Evolutionary conservation across 2,329 filamentous ascomycete species (phyloP), one percentile per base, ranked within the genome.

Genomic region (Fusarium fracticaudum): DNA sequence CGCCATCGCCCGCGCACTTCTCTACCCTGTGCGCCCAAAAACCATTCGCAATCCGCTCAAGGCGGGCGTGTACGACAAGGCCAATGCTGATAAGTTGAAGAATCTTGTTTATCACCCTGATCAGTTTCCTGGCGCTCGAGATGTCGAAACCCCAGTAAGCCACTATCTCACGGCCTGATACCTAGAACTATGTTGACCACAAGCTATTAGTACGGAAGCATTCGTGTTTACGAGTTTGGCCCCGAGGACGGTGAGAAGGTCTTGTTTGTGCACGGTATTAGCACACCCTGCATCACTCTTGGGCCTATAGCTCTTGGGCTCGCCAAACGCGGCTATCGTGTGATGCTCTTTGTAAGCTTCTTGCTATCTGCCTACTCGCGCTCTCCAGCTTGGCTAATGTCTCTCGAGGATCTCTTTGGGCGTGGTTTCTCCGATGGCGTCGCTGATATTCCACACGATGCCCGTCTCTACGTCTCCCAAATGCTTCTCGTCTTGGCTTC

Each of bases 161-260:
- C 29, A 57, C 15, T 48, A 18, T 38, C 38, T 20, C 14, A 13
- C 17, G 11, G 14, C n/a, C 38, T 44, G 15, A 43, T 26, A 4
- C 22, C 55, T 26, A 60, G 64, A 51, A 54, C n/a, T 55, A n/a
- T 67, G 29, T 63, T 73, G 40, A 75, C 44, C 7, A 24, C 33
- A 12, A 13, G 24, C 22, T 35, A 35, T 13, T 45, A 89, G 78
- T 95, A 94, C 80, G 94, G 94, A 57, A 90, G 86, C 40, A 91
- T 95, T 62, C 87, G 93, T 43, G 92, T 94, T 29, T 96, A 96
- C 80, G 94, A 97, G 84, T 97, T 92, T 84, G 94, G 94, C 3
- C 92, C 94, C 3, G 87, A 91, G 58, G 82, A 89, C 61, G 94
- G 94, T 13, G 87, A 89, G 51, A 95, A 93, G 77, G 91, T 96